Evolutionary conservation across 768 basidiomycete genomes (phyloP).

Genomic region (Calocera viscosa): DNA sequence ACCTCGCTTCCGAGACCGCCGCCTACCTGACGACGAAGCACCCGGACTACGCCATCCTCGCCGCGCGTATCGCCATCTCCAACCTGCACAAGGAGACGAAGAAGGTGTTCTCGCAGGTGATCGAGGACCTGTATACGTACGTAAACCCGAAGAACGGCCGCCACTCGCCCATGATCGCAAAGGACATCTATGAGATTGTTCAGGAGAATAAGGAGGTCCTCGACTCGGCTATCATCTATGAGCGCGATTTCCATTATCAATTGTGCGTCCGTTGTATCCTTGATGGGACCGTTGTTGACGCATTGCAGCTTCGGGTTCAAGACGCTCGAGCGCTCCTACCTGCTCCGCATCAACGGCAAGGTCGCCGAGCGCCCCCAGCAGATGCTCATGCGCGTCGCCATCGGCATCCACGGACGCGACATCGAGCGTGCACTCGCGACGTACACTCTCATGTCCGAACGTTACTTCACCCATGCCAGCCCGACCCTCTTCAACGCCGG

Average conservation of each 20-base stretch:
- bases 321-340: slow-evolving; percentile 94
- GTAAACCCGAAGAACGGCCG: slow-evolving; percentile 93
- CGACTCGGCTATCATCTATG: slow-evolving; percentile 93
- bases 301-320: slow-evolving; percentile 88
- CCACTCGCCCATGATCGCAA: slow-evolving; percentile 79
- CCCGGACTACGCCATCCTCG: slow-evolving; percentile 95
- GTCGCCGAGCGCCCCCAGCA: slow-evolving; percentile 97
- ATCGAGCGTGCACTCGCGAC: slow-evolving; percentile 84
- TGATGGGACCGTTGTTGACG: slow-evolving; percentile 5
- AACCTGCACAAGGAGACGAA: slow-evolving; percentile 99
- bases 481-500: slow-evolving; percentile 98
- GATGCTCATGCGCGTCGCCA: slow-evolving; percentile 98
- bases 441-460: slow-evolving; percentile 92
- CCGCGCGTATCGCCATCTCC: slow-evolving; percentile 95
- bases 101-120: slow-evolving; percentile 87
- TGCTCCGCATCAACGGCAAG: slow-evolving; percentile 84
- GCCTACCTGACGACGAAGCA: slow-evolving; percentile 95
- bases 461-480: slow-evolving; percentile 96
- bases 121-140: slow-evolving; percentile 82
- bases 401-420: slow-evolving; percentile 86
- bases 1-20: slow-evolving; percentile 92
- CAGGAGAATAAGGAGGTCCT: slow-evolving; percentile 66
- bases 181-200: slow-evolving; percentile 72
- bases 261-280: slow-evolving; percentile 42
- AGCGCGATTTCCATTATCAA: slow-evolving; percentile 96